A percentile compares a stretch with the other conserved stretches of the same genome.
Conservation (phyloP, 768 basidiomycete species). For the Dioszegia hungarica region DNA sequence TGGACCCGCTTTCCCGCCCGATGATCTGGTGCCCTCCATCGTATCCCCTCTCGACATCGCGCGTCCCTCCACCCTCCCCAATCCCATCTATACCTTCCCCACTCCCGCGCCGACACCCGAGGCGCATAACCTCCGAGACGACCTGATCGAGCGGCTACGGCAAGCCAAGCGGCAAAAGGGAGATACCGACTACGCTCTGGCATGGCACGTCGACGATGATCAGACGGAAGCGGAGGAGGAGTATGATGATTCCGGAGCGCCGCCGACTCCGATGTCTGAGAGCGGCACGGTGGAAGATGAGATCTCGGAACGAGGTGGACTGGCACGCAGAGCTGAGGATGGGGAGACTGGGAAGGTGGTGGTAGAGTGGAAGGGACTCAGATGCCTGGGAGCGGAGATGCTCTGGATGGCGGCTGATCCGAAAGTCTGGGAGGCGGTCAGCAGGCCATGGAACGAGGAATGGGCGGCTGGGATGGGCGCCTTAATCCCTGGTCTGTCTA, state of each 20-base stretch:
- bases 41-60: constrained; percentile 17
- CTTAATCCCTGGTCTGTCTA: no score
- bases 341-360: background rate
- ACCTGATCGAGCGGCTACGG: constrained; percentile 28
- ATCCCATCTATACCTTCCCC: constrained; percentile 18
- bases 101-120: constrained; percentile 33
- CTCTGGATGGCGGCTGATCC: constrained; percentile 3
- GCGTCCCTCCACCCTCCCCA: background rate
- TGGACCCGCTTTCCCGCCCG: background rate
- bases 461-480: background rate
- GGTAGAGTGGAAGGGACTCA: constrained; percentile 11
- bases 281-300: background rate
- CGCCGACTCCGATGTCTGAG: constrained; percentile 27
- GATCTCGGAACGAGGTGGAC: background rate
- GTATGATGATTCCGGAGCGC: constrained; percentile 20
- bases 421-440: background rate
- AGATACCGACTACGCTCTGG: constrained; percentile 20
- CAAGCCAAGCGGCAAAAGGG: constrained; percentile 3
- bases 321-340: no score
- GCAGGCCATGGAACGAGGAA: constrained; percentile 9
- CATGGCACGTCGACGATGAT: constrained; percentile 26
- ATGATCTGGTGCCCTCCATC: constrained; percentile 15
- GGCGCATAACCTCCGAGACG: constrained; percentile 10
- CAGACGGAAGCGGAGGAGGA: constrained; percentile 22
- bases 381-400: constrained; percentile 24